These are phyloP conservation scores for Coemansia sp. DNA, from an alignment of 192 early-diverging fungal genomes.

Conservation along the genomic window DNA sequence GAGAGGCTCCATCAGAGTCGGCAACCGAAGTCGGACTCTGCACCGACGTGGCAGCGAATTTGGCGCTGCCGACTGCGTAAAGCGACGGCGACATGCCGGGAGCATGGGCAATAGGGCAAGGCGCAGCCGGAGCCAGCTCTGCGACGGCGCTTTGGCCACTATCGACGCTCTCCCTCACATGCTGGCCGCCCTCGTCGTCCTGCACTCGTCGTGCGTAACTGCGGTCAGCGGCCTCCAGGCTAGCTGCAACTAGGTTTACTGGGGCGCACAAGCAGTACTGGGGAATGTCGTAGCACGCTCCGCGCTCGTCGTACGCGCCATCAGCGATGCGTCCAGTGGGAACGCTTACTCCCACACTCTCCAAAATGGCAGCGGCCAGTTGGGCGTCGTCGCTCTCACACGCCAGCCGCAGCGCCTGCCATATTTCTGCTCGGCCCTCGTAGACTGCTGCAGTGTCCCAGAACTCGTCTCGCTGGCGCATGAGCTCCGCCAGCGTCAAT, in stretches of 20 bases:
- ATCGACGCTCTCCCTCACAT: neutral
- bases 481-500: conserved; percentile 22
- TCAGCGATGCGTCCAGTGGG: conserved; percentile 69
- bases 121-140: neutral
- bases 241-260: conserved; percentile 47
- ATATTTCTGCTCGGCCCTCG: conserved; percentile 70
- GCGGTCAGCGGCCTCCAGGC: neutral
- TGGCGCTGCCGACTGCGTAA: neutral
- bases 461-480: conserved; percentile 59
- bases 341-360: conserved; percentile 62
- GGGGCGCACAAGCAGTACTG: conserved; percentile 62
- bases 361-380: conserved; percentile 63
- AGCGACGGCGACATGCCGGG: conserved; percentile 1
- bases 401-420: conserved; percentile 69
- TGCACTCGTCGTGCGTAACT: neutral
- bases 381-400: conserved; percentile 53
- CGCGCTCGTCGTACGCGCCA: conserved; percentile 79
- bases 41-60: neutral
- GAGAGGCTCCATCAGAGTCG: conserved; percentile 1
- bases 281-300: conserved; percentile 67
- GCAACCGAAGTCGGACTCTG: conserved; percentile 11
- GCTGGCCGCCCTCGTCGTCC: neutral
- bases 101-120: neutral
- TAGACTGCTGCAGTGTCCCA: conserved; percentile 75
- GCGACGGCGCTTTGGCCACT: neutral